Conservation (phyloP, 2,329 filamentous ascomycete genomes). For the Cytospora mali region DNA sequence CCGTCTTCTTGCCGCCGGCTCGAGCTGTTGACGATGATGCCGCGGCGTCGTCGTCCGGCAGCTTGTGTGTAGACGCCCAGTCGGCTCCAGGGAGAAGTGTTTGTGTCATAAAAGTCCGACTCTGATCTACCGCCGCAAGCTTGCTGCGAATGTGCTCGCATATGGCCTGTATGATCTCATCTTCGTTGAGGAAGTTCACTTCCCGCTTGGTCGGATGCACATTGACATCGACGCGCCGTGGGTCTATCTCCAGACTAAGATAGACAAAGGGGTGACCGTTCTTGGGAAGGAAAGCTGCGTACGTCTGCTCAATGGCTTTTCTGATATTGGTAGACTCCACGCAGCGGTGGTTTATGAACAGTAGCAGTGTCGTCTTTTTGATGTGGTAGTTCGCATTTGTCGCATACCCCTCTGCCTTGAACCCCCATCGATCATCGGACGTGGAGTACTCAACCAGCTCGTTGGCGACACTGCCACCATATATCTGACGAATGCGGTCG, state of each 20-base stretch:
- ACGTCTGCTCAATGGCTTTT: constrained; percentile 89
- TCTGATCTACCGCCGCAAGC: constrained; percentile 86
- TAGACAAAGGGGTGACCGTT: constrained; percentile 94
- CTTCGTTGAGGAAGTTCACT: constrained; percentile 96
- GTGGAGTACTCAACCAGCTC: constrained; percentile 79
- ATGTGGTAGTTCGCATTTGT: constrained; percentile 95
- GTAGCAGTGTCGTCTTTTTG: constrained; percentile 82
- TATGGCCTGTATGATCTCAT: constrained; percentile 87
- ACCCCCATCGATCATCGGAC: constrained; percentile 77
- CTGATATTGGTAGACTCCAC: constrained; percentile 89
- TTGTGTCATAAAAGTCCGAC: constrained; percentile 92
- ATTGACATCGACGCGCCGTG: constrained; percentile 91
- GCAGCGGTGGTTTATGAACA: constrained; percentile 96
- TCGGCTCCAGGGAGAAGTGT: constrained; percentile 75
- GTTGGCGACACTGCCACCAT: constrained; percentile 81
- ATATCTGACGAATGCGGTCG: constrained; percentile 88
- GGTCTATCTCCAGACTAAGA: constrained; percentile 89
- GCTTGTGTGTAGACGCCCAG: constrained; percentile 35
- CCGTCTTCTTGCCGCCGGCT: constrained; percentile 39
- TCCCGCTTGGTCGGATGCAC: constrained; percentile 96
- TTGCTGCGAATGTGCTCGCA: constrained; percentile 78
- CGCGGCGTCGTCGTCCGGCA: constrained; percentile 34
- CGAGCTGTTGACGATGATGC: constrained; percentile 26
- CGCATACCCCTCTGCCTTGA: constrained; percentile 76
- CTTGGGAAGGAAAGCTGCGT: constrained; percentile 85